A percentile compares a stretch with the other conserved stretches of the same genome.
Conservation (phyloP, 345 rosid genomes). For the Euclidium syriacum region DNA sequence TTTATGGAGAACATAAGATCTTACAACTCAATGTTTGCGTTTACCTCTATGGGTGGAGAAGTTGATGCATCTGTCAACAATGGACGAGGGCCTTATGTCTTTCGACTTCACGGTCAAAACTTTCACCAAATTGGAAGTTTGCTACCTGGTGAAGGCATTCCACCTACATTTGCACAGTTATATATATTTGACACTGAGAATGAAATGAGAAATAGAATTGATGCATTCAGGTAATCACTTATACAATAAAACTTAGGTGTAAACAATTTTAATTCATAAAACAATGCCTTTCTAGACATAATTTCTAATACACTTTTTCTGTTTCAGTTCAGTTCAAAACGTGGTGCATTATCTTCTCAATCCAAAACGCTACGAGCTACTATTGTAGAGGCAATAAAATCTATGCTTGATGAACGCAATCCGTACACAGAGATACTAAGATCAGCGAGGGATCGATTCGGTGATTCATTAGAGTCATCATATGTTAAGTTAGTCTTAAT, state of each 20-base stretch:
- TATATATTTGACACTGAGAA: conserved; percentile 3
- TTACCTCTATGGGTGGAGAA: not conserved
- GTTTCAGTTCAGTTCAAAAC: no score
- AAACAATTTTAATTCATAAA: no score
- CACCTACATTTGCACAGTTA: not conserved
- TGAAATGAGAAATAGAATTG: not conserved
- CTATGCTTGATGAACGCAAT: not conserved
- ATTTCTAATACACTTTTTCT: no score
- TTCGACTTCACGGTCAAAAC: not conserved
- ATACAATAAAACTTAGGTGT: no score
- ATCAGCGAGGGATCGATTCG: not conserved
- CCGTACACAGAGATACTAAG: not conserved
- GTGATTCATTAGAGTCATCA: not conserved
- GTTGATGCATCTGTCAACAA: not conserved
- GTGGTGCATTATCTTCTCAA: no score
- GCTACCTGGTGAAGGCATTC: not conserved
- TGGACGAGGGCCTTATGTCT: not conserved
- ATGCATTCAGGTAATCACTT: not conserved
- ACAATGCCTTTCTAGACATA: no score
- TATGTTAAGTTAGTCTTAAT: not conserved
- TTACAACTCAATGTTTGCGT: not conserved
- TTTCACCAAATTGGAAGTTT: not conserved
- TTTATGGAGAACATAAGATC: not conserved
- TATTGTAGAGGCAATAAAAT: not conserved
- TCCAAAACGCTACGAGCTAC: not conserved